phyloP scores from a whole-genome alignment of 371 early-diverging fungal species.

The Actinomortierella ambigua region DNA sequence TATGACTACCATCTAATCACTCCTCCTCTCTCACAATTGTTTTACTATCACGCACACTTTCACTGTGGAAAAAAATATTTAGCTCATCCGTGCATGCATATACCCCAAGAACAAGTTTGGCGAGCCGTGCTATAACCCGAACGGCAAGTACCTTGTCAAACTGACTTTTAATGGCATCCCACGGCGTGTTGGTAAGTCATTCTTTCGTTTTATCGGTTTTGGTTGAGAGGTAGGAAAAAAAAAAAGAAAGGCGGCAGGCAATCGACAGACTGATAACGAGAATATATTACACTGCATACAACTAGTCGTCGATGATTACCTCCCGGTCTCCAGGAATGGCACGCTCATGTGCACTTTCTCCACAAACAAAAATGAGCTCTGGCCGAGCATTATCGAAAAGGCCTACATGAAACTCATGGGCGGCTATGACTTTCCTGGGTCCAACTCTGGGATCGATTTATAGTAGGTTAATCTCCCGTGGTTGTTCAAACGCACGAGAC shows the following conservation, averaged over 20 bases:
- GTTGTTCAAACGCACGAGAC: neutral
- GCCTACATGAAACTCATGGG: conserved; percentile 95
- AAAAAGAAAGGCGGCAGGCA: conserved; percentile 1
- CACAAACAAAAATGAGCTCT: conserved; percentile 75
- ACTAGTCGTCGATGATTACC: conserved; percentile 83
- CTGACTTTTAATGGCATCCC: conserved; percentile 86
- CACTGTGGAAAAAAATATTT: neutral
- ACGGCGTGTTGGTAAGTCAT: conserved; percentile 65
- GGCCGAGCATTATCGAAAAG: conserved; percentile 91
- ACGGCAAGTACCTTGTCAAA: conserved; percentile 87
- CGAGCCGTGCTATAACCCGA: conserved; percentile 81
- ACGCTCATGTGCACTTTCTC: conserved; percentile 88
- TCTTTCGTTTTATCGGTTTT: neutral
- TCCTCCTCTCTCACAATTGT: neutral
- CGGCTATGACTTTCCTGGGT: conserved; percentile 93
- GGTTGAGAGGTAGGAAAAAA: neutral
- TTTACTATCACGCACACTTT: neutral
- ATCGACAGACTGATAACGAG: neutral
- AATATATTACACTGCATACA: neutral
- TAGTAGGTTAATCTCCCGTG: conserved; percentile 53
- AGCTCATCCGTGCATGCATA: conserved; percentile 85
- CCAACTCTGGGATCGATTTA: conserved; percentile 90
- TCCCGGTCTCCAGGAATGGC: conserved; percentile 79
- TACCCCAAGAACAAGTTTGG: conserved; percentile 82
- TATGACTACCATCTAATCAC: neutral